phyloP scores from a whole-genome alignment of 2,329 filamentous ascomycete genomes.

The Xylaria sp. region DNA sequence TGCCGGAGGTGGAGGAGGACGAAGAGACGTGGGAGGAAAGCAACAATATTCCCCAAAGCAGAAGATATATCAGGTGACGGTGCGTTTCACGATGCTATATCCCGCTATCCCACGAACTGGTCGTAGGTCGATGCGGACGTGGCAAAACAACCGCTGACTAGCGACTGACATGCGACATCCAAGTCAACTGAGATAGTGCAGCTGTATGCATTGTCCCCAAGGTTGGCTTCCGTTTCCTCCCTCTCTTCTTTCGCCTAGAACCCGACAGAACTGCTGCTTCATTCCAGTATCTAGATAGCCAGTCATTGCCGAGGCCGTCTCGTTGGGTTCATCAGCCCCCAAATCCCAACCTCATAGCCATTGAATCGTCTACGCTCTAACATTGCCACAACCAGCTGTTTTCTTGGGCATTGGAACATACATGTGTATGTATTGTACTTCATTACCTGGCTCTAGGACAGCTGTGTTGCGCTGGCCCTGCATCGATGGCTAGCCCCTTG shows the following conservation, averaged over 20 bases:
- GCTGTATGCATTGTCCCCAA: slow-evolving; percentile 32
- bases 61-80: slow-evolving; percentile 13
- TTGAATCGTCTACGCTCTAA: slow-evolving; percentile 9
- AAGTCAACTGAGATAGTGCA: slow-evolving; percentile 37
- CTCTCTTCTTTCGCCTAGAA: slow-evolving; percentile 21
- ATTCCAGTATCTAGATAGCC: slow-evolving; percentile 23
- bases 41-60: slow-evolving; percentile 8
- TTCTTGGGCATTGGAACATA: not conserved
- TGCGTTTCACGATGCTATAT: slow-evolving; percentile 8
- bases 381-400: not conserved
- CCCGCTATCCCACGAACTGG: slow-evolving; percentile 11
- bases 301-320: slow-evolving; percentile 34
- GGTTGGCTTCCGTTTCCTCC: not conserved
- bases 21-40: slow-evolving; percentile 6
- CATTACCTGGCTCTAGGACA: slow-evolving; percentile 21
- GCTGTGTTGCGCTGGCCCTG: slow-evolving; percentile 40
- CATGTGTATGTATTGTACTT: not conserved
- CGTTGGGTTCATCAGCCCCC: slow-evolving; percentile 35
- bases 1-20: not conserved
- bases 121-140: slow-evolving; percentile 15
- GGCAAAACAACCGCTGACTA: slow-evolving; percentile 17
- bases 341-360: slow-evolving; percentile 22
- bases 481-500: slow-evolving; percentile 35
- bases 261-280: slow-evolving; percentile 25
- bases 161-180: slow-evolving; percentile 25